A percentile compares a stretch with the other conserved stretches of the same genome.
phyloP scores from a whole-genome alignment of 129 eudicot species.

The Centella asiatica region DNA sequence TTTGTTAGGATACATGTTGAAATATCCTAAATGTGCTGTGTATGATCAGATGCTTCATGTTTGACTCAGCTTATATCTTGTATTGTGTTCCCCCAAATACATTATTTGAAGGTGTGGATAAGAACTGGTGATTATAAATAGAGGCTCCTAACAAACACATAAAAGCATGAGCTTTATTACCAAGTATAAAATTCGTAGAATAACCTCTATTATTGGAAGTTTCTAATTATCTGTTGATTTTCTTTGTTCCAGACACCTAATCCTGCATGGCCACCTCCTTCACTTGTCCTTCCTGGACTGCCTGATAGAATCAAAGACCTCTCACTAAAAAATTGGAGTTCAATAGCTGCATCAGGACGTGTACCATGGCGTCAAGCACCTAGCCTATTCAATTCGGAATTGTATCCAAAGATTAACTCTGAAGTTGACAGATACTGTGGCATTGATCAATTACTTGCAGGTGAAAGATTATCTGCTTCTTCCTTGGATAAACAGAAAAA shows the following conservation, averaged over 20 bases:
- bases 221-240: not conserved
- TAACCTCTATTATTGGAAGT: too few relatives aligned
- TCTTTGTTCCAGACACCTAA: constrained; percentile 55
- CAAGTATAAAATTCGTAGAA: too few relatives aligned
- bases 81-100: too few relatives aligned
- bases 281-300: constrained; percentile 37
- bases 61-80: too few relatives aligned
- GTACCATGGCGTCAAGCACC: constrained; percentile 87
- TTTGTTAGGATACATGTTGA: too few relatives aligned
- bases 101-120: too few relatives aligned
- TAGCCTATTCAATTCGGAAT: constrained; percentile 35
- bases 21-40: too few relatives aligned
- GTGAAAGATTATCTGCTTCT: constrained; percentile 29
- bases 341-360: constrained; percentile 58
- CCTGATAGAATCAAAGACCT: constrained; percentile 57
- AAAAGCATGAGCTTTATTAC: too few relatives aligned
- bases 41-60: too few relatives aligned
- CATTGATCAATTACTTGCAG: constrained; percentile 16
- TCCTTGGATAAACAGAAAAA: constrained; percentile 30
- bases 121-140: too few relatives aligned
- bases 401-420: constrained; percentile 23
- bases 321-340: constrained; percentile 44
- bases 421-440: constrained; percentile 29
- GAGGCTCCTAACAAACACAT: too few relatives aligned
- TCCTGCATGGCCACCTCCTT: constrained; percentile 85